A percentile compares a stretch with the other conserved stretches of the same genome.
phyloP scores from a whole-genome alignment of 192 early-diverging fungal genomes.

The Tieghemiomyces parasiticus region DNA sequence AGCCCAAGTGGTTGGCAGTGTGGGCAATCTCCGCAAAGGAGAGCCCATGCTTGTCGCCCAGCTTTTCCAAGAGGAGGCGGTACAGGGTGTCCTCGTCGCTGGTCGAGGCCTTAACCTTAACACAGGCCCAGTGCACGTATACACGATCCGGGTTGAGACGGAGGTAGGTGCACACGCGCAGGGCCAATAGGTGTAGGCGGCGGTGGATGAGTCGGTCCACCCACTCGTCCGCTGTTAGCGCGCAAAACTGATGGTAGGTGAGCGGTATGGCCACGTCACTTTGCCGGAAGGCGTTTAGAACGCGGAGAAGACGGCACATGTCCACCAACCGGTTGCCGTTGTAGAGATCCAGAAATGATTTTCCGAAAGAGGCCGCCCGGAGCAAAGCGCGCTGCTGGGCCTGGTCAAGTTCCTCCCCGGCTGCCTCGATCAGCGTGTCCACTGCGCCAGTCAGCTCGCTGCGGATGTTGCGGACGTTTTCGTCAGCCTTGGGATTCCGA shows the following conservation, averaged over 20 bases:
- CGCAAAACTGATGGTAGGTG: constrained; percentile 60
- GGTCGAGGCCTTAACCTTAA: constrained; percentile 72
- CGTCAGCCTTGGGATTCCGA: constrained; percentile 72
- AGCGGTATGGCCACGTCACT: constrained; percentile 81
- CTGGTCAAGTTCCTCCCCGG: constrained; percentile 69
- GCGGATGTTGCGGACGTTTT: constrained; percentile 81
- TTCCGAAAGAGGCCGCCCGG: constrained; percentile 85
- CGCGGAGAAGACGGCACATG: constrained; percentile 70
- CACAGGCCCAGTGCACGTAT: constrained; percentile 91
- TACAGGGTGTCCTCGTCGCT: constrained; percentile 76
- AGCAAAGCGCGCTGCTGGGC: constrained; percentile 61
- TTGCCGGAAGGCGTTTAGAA: constrained; percentile 78
- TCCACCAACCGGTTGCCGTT: constrained; percentile 75
- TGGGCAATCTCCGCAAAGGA: constrained; percentile 90
- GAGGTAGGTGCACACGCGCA: constrained; percentile 71
- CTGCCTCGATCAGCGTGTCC: constrained; percentile 82
- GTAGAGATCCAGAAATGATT: constrained; percentile 77
- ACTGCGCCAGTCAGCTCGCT: constrained; percentile 72
- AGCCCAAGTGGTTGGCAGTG: constrained; percentile 72
- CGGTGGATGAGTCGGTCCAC: constrained; percentile 72
- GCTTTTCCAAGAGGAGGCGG: constrained; percentile 59
- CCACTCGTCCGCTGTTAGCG: constrained; percentile 64
- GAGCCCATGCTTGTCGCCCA: constrained; percentile 50
- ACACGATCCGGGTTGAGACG: constrained; percentile 64
- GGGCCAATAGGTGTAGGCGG: constrained; percentile 71